Evolutionary conservation across 345 rosid species (phyloP).

Genomic region (Syzygium jambos): DNA sequence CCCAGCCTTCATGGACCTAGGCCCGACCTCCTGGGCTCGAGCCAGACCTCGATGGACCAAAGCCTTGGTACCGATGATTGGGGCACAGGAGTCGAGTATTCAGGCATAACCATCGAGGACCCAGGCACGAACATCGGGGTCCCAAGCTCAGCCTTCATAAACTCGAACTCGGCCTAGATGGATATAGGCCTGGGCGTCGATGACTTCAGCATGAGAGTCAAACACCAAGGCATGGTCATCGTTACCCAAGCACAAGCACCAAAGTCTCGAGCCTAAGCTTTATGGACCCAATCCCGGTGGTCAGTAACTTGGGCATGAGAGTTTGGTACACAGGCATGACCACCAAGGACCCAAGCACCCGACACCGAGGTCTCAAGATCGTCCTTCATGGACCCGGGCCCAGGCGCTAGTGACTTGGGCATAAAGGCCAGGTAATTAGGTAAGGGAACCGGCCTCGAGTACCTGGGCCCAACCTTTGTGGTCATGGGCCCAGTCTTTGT

Average conservation of each 20-base stretch:
- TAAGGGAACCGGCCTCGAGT: fast-evolving
- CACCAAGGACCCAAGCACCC: not conserved
- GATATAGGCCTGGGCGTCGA: not conserved
- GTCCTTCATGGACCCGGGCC: not conserved
- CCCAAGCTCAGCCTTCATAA: not conserved
- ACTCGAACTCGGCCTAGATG: not conserved
- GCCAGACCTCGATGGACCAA: not conserved
- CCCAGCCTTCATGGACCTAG: not conserved
- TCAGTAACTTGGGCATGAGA: not conserved
- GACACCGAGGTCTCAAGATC: fast-evolving
- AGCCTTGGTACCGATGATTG: not conserved
- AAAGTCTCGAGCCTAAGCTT: not conserved
- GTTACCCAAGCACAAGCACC: not conserved
- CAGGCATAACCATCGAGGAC: not conserved
- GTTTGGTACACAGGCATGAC: not conserved
- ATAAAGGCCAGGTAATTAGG: not conserved
- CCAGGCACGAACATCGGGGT: fast-evolving
- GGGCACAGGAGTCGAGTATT: not conserved
- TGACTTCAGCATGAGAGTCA: not conserved
- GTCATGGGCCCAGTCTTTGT: not conserved
- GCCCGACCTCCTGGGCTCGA: fast-evolving
- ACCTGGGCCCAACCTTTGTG: not conserved
- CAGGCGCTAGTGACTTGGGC: not conserved
- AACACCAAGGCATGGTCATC: not conserved
- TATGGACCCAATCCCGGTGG: fast-evolving